Evolutionary conservation across 257 asterid species (phyloP).

Genomic region (Primulina huaijiensis): DNA sequence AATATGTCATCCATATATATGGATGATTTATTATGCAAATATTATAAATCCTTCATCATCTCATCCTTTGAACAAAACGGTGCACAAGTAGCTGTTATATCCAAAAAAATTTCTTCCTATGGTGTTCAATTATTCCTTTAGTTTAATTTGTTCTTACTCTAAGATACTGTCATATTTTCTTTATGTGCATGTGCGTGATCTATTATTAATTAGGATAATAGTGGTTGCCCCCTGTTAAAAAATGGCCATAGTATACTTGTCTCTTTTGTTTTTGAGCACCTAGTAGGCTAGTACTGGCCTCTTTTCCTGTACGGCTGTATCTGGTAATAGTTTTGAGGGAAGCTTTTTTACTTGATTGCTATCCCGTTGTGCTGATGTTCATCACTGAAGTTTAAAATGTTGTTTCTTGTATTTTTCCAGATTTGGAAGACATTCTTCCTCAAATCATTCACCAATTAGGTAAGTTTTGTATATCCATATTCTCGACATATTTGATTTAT

Average conservation of each 20-base stretch:
- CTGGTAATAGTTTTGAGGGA: neutral
- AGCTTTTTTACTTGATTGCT: neutral
- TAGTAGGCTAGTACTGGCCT: too few species aligned
- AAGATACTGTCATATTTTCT: neutral
- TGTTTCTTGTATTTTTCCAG: conserved; percentile 29
- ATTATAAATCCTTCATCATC: too few species aligned
- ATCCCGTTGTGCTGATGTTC: neutral
- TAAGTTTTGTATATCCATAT: conserved; percentile 18
- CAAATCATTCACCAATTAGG: conserved; percentile 56
- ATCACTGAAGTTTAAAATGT: neutral
- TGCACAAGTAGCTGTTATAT: neutral
- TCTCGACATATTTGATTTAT: neutral
- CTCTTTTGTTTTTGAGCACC: neutral
- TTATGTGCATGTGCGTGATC: neutral
- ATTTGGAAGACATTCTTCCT: conserved; percentile 54
- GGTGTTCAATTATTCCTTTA: neutral
- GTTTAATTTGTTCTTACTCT: neutral
- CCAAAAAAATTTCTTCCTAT: neutral
- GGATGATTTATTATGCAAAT: too few species aligned
- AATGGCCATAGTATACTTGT: neutral
- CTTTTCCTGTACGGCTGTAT: too few species aligned
- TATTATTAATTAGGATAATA: neutral
- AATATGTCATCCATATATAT: too few species aligned
- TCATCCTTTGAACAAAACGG: too few species aligned
- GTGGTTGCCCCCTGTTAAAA: neutral